Evolutionary conservation across 805 yeast genomes (phyloP).

Genomic region (Candida rishiriensis): DNA sequence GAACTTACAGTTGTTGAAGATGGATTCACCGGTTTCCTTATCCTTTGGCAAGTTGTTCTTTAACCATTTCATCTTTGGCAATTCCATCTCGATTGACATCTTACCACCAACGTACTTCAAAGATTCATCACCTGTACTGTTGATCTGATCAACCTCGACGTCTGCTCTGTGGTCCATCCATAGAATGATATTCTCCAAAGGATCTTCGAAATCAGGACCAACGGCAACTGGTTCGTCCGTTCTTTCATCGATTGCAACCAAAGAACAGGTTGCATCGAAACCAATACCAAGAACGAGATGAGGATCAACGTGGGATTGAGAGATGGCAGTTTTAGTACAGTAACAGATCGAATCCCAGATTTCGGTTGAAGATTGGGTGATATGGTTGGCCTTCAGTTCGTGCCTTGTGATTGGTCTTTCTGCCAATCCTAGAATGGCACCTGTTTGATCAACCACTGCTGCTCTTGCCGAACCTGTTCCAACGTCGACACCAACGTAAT

Average conservation of each 20-base stretch:
- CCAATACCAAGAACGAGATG: constrained; percentile 78
- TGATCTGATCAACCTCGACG: constrained; percentile 73
- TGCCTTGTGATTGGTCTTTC: constrained; percentile 77
- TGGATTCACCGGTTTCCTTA: constrained; percentile 24
- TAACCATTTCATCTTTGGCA: constrained; percentile 96
- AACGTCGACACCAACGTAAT: constrained; percentile 41
- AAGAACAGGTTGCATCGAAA: constrained; percentile 95
- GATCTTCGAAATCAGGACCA: constrained; percentile 81
- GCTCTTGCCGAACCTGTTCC: constrained; percentile 99
- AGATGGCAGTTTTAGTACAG: constrained; percentile 71
- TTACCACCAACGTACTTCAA: constrained; percentile 93
- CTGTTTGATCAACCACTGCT: constrained; percentile 78
- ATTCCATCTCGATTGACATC: constrained; percentile 98
- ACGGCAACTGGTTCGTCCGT: constrained; percentile 75
- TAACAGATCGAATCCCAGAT: constrained; percentile 87
- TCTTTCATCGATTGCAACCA: constrained; percentile 69
- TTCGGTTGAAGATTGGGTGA: constrained; percentile 85
- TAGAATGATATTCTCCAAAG: constrained; percentile 75
- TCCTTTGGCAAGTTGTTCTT: constrained; percentile 73
- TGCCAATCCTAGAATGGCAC: constrained; percentile 73
- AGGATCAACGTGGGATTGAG: constrained; percentile 72
- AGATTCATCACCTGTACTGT: constrained; percentile 72
- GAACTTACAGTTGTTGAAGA: constrained; percentile 62
- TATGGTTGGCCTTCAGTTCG: constrained; percentile 65
- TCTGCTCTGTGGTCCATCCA: constrained; percentile 99